These are phyloP conservation scores for Podospora appendiculata DNA, from an alignment of 495 filamentous ascomycete species.

Conservation along the genomic window DNA sequence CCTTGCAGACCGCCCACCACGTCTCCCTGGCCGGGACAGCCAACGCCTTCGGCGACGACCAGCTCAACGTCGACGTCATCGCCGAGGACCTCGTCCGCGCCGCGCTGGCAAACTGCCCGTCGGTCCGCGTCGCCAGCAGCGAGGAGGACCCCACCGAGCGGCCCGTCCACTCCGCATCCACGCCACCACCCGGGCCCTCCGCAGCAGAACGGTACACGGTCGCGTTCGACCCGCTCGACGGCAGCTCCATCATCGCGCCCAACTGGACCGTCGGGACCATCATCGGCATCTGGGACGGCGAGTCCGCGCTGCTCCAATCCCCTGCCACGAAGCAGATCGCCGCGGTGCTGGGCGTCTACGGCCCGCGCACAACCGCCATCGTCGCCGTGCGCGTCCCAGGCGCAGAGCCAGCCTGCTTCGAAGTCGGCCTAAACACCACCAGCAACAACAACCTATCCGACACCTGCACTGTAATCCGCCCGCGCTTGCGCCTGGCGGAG, in stretches of 20 bases:
- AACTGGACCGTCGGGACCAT: conserved; percentile 50
- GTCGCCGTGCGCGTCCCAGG: conserved; percentile 36
- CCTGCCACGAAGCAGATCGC: conserved; percentile 33
- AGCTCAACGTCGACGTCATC: conserved; percentile 47
- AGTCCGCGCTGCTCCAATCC: conserved; percentile 27
- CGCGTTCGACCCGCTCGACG: conserved; percentile 50
- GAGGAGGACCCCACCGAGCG: conserved; percentile 46
- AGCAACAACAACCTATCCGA: too few species aligned
- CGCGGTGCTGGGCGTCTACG: conserved; percentile 41
- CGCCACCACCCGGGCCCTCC: neutral
- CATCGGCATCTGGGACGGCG: conserved; percentile 42
- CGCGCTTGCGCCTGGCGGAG: conserved; percentile 21
- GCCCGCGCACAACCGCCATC: conserved; percentile 42
- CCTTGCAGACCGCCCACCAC: conserved; percentile 29
- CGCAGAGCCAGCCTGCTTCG: conserved; percentile 25
- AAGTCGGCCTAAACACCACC: conserved; percentile 26
- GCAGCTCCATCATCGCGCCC: conserved; percentile 44
- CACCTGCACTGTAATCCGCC: conserved; percentile 32
- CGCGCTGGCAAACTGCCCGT: conserved; percentile 31
- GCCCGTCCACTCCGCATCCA: conserved; percentile 2
- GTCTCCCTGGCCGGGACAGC: conserved; percentile 36
- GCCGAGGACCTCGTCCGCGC: conserved; percentile 38
- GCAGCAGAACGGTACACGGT: conserved; percentile 38
- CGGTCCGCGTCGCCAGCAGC: conserved; percentile 38
- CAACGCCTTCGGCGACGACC: conserved; percentile 47